Base-by-base conservation (phyloP, 495 filamentous ascomycete genomes). In the Neurospora sp. region DNA sequence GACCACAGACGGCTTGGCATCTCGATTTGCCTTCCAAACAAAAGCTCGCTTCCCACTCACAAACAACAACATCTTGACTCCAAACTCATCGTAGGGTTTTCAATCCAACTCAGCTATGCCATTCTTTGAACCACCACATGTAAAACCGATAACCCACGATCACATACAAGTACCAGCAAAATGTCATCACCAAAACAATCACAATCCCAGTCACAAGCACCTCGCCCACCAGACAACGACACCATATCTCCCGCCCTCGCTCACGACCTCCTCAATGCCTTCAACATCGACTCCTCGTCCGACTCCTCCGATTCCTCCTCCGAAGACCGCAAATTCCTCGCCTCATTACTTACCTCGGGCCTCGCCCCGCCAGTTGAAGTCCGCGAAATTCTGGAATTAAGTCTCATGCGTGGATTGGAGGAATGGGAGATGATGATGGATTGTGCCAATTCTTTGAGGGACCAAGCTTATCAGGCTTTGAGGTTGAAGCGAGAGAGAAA, bases 341-440 rank as follows among this genome's bases (percentile, higher is more conserved):
- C 39, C 70, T 72, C 73, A 1, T 14, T 81, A 7, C 73, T 82
- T 20, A 73, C 70, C 1, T 72, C 75, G 35, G 75, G 78, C 10
- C 54, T 46, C 5, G 81, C 71, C 9, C 70, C 79, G 10, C 69
- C 70, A 9, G 77, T 76, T 1, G 81, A 81, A 7, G 70, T 82
- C n/a, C 38, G 77, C 20, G 66, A 75, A 27, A 73, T 83, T 9
- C 38, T 71, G 7, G 54, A 59, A 23, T 48, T 77, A 5, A 80
- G 80, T 31, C 71, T 84, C 0, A 72, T 76, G 69, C 77, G 79
- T 1, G 78, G 79, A 3, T 39, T 75, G 23, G 82, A 85, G 71
- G 77, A 83, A 44, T 83, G 78, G 77, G 59, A 79, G 7, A 77
- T 81, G 77, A 72, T 81, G 44, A 69, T 83, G 16, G 72, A 62